Percentiles rank a stretch among this genome's conserved stretches.
Evolutionary conservation across 257 asterid genomes (phyloP).

Genomic region (Solanum virginianum): DNA sequence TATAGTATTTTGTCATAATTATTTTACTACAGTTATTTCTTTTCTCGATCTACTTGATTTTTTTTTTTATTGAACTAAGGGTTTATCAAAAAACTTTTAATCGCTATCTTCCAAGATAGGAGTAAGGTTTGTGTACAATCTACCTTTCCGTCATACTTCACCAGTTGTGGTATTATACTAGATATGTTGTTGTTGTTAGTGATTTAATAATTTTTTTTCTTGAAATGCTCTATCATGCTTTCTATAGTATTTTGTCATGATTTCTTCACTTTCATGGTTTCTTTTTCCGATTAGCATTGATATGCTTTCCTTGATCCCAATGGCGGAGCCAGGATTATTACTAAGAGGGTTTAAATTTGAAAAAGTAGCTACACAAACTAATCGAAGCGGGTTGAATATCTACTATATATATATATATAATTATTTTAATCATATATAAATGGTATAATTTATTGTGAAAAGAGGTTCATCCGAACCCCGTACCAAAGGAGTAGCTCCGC

Average conservation of each 20-base stretch:
- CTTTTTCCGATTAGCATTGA: neutral
- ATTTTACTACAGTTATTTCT: neutral
- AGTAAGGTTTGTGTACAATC: neutral
- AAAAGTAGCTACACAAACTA: no score
- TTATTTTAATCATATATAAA: no score
- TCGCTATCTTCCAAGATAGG: neutral
- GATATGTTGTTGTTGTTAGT: neutral
- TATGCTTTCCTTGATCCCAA: neutral
- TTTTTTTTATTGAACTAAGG: no score
- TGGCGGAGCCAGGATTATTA: no score
- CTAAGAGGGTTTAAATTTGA: no score
- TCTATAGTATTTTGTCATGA: neutral
- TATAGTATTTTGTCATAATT: neutral
- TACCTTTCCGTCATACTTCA: neutral
- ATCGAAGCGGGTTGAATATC: no score
- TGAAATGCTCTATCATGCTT: neutral
- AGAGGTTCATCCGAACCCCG: no score
- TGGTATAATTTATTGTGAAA: no score
- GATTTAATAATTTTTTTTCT: constrained; percentile 7
- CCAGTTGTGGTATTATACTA: neutral
- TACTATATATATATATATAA: no score
- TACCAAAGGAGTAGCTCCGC: no score
- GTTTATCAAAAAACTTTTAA: neutral
- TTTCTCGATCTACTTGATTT: neutral
- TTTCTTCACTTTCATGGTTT: neutral